Base-by-base conservation (phyloP, 345 rosid species). In the Atalantia buxifolia region DNA sequence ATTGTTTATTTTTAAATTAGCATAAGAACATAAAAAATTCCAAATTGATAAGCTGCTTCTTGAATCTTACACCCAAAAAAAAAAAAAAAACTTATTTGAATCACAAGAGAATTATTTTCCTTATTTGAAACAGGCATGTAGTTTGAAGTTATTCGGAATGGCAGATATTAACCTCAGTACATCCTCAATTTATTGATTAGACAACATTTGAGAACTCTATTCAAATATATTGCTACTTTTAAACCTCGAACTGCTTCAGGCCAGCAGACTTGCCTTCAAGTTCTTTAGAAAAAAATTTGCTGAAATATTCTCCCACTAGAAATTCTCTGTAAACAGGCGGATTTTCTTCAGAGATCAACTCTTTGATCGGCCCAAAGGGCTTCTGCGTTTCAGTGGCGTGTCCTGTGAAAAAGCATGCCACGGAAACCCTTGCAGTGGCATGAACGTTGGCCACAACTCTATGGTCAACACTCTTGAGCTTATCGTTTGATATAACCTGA, bases 401-500 rank as follows among this genome's bases (percentile, higher is more conserved):
- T 76, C 71, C 83, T 0, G 40, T 65, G 66, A 82, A 80, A 71
- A 83, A 85, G 77, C 84, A 67, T n/a, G 89, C 90, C 27, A 87
- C 72, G 0, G 94, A 86, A 31, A 85, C 31, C 78, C 92, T 84
- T 21, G 91, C 85, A 10, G 86, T 89, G 19, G 13, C 72, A 9
- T 42, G 38, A 33, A 50, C 56, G 16, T 75, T 83, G 12, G 92
- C 89, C 62, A 83, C 18, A 50, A 89, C 91, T 14, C 85, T 86
- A 38, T 91, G 94, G 65, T 87, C 88, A 2, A 73, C 80, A 61
- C 90, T 88, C 77, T 60, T 81, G 60, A 88, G 84, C 78, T 76
- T 80, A 76, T 83, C 90, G 24, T 89, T 91, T 18, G 93, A 72
- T 42, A 87, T 56, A 8, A 89, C 83, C 93, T 87, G 82, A 25